Evolutionary conservation across 371 early-diverging fungal species (phyloP), one percentile per base, ranked within the genome.

Genomic region (Blakeslea trispora): DNA sequence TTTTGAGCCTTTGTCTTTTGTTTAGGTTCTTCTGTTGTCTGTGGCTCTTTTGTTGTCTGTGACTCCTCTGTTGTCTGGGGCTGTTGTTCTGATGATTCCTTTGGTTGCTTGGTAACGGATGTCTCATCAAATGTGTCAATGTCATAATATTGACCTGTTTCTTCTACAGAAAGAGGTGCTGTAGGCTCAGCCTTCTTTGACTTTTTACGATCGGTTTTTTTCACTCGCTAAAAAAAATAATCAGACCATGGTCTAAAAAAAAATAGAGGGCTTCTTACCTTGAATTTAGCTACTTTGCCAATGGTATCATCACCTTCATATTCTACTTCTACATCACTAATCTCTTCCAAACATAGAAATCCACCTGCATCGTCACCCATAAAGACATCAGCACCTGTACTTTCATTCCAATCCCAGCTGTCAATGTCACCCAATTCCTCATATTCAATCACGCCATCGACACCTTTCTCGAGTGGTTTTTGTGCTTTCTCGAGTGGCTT

Each of bases 291-390:
- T 0, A 83, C 81, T 63, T 78, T 83, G 37, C 90, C 92, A 6
- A 81, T 80, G 0, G 61, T 66, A 11, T 77, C 80, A 34, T 82
- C 83, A 5, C 83, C 84, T 50, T 86, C 84, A 68, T 83, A 88
- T 28, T 83, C 84, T 18, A 93, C 83, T 60, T 92, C 90, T 5
- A 94, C 90, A 50, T 85, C 92, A 23, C 90, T 89, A 21, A 93
- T 75, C 59, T 95, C 96, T 66, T 96, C 94, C 39, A 96, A 79
- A 47, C 91, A 85, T 21, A 91, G 50, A 58, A 94, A 90, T 8
- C 94, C 96, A 24, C 90, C 89, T 31, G 79, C 59, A 41, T 90
- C 87, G 54, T 89, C 90, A 3, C 75, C 64, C 34, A 82, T 45
- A 23, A 80, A 61, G 15, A 75, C 62, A 28, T 61, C 65, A 4